Evolutionary conservation across 495 filamentous ascomycete genomes (phyloP).

Genomic region (Massariosphaeria phaeospora): DNA sequence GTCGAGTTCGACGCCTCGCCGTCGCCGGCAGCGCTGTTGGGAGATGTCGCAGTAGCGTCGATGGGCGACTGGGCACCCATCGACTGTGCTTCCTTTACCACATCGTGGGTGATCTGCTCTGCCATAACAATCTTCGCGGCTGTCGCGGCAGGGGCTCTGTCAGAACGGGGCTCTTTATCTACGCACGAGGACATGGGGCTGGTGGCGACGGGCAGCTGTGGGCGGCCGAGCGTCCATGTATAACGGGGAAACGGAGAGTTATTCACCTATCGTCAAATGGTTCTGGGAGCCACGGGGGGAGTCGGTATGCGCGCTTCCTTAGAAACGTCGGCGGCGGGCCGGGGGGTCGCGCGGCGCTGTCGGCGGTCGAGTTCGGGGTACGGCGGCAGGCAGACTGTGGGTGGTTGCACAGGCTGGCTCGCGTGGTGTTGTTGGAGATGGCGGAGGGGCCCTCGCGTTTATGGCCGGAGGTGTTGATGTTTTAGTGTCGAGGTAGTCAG

Average conservation of each 20-base stretch:
- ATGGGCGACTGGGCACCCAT: slow-evolving; percentile 65
- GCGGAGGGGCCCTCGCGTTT: slow-evolving; percentile 21
- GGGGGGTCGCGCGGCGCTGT: slow-evolving; percentile 22
- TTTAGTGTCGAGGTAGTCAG: too few species aligned
- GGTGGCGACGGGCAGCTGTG: slow-evolving; percentile 26
- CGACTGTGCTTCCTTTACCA: slow-evolving; percentile 74
- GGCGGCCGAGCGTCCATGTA: slow-evolving; percentile 21
- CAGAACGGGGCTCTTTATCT: slow-evolving; percentile 30
- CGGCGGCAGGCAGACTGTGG: too few species aligned
- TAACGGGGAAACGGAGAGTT: slow-evolving; percentile 21
- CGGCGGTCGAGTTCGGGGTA: slow-evolving; percentile 1
- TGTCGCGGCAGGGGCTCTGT: slow-evolving; percentile 39
- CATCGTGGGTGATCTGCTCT: slow-evolving; percentile 71
- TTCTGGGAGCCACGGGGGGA: slow-evolving; percentile 50
- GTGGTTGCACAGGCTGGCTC: too few species aligned
- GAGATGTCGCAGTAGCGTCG: slow-evolving; percentile 65
- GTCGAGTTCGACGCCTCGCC: slow-evolving; percentile 49
- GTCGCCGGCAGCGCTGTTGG: slow-evolving; percentile 54
- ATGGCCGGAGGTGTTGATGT: slow-evolving; percentile 25
- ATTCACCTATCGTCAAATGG: slow-evolving; percentile 52
- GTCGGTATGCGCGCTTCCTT: slow-evolving; percentile 45
- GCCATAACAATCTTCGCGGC: slow-evolving; percentile 71
- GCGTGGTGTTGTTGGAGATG: too few species aligned
- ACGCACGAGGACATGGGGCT: slow-evolving; percentile 22
- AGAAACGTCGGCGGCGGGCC: slow-evolving; percentile 32